Evolutionary conservation across 2,329 filamentous ascomycete species (phyloP).

Genomic region (Ophiostoma montium): DNA sequence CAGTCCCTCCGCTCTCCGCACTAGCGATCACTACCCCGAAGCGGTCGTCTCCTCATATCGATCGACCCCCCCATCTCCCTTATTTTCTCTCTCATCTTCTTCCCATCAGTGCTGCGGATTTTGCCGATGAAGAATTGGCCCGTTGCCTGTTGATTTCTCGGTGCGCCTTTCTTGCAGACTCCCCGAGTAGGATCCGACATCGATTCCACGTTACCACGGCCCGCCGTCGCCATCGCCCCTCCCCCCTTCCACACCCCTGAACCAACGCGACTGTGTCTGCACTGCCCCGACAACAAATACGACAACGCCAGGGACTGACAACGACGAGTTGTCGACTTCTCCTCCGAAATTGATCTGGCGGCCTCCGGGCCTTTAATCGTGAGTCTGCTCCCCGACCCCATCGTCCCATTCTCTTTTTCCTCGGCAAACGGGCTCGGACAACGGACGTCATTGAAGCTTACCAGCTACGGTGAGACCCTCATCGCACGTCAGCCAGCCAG

Average conservation of each 20-base stretch:
- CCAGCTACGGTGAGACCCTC: background rate
- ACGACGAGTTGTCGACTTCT: background rate
- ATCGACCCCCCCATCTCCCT: background rate
- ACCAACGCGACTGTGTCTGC: constrained; percentile 1
- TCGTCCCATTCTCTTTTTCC: background rate
- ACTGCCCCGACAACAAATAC: background rate
- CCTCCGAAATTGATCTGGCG: constrained; percentile 8
- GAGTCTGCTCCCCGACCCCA: background rate
- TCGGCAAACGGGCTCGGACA: constrained; percentile 2
- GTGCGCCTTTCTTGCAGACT: background rate
- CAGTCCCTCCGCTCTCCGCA: background rate
- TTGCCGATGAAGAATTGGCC: constrained; percentile 1
- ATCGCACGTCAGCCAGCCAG: background rate
- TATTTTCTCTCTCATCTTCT: background rate
- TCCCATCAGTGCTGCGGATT: background rate
- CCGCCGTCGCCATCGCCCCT: background rate
- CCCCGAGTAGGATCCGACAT: too few relatives aligned
- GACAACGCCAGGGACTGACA: constrained; percentile 1
- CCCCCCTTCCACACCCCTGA: background rate
- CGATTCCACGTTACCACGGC: too few relatives aligned
- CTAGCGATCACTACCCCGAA: background rate
- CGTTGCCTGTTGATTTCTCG: background rate
- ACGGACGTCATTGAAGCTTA: constrained; percentile 5
- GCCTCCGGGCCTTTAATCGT: constrained; percentile 12
- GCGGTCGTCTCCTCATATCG: background rate